These are phyloP conservation scores for Hyphodiscus sp. DNA, from an alignment of 2,329 filamentous ascomycete genomes.

Conservation along the genomic window DNA sequence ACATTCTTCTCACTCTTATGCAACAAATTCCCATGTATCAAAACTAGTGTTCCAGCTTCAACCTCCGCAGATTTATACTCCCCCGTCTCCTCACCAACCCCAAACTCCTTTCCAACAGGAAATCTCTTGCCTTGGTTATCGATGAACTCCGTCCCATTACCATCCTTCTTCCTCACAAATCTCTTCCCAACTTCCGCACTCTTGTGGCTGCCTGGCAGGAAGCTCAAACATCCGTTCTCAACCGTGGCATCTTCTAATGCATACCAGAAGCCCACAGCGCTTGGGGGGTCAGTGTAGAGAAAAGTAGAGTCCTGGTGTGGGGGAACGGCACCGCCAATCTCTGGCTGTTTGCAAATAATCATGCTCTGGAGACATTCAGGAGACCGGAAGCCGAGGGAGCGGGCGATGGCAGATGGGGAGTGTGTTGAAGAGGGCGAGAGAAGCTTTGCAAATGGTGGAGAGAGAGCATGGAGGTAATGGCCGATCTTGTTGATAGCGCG, in stretches of 20 bases:
- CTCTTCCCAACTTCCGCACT: constrained; percentile 64
- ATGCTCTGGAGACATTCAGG: constrained; percentile 74
- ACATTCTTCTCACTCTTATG: constrained; percentile 95
- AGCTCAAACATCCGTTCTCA: constrained; percentile 84
- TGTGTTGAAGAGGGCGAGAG: constrained; percentile 36
- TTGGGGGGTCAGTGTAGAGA: constrained; percentile 81
- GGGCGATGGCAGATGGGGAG: constrained; percentile 32
- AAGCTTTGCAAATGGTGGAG: constrained; percentile 56
- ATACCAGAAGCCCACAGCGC: constrained; percentile 95
- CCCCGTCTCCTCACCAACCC: constrained; percentile 39
- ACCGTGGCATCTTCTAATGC: constrained; percentile 85
- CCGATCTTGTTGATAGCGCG: constrained; percentile 87
- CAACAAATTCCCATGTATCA: constrained; percentile 92
- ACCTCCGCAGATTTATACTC: constrained; percentile 79
- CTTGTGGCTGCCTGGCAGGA: constrained; percentile 75
- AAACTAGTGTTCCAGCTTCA: constrained; percentile 80
- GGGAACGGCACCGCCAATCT: constrained; percentile 87
- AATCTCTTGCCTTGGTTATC: constrained; percentile 61
- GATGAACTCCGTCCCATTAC: constrained; percentile 60
- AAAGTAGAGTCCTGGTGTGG: constrained; percentile 92
- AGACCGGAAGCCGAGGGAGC: constrained; percentile 45
- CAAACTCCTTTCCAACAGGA: constrained; percentile 46
- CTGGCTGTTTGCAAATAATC: constrained; percentile 97
- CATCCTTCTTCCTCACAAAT: constrained; percentile 60
- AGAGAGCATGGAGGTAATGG: constrained; percentile 67